Conservation (phyloP, 2,329 filamentous ascomycete species). For the Penicillium glabrum region DNA sequence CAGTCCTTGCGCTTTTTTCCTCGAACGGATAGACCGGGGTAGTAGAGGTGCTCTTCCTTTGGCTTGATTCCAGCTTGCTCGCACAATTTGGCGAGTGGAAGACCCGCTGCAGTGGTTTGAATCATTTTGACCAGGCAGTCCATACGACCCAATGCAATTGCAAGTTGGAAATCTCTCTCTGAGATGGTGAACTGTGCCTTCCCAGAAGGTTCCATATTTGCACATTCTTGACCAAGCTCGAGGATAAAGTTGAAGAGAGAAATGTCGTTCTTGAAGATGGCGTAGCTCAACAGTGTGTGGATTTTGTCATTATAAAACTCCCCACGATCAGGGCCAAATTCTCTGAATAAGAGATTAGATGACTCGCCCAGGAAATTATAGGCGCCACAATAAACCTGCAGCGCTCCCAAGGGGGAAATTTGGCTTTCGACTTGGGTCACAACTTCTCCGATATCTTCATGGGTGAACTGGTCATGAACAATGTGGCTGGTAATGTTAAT, state of each 20-base stretch:
- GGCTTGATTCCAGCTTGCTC: slow-evolving; percentile 64
- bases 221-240: slow-evolving; percentile 44
- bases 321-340: neutral
- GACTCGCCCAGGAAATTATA: slow-evolving; percentile 19
- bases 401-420: slow-evolving; percentile 54
- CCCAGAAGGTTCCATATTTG: slow-evolving; percentile 1
- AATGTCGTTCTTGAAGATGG: slow-evolving; percentile 55
- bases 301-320: neutral
- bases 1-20: slow-evolving; percentile 74
- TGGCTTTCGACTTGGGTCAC: slow-evolving; percentile 67
- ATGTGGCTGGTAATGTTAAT: slow-evolving; percentile 49
- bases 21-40: slow-evolving; percentile 74
- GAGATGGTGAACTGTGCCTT: slow-evolving; percentile 7
- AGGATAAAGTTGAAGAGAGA: slow-evolving; percentile 58
- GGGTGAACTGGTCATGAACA: slow-evolving; percentile 68
- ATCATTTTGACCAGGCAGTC: slow-evolving; percentile 58
- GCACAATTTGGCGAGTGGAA: slow-evolving; percentile 67
- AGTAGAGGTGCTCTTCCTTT: slow-evolving; percentile 66
- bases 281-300: slow-evolving; percentile 31
- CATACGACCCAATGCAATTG: slow-evolving; percentile 43
- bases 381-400: slow-evolving; percentile 44
- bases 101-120: slow-evolving; percentile 63
- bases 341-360: neutral
- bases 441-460: slow-evolving; percentile 72
- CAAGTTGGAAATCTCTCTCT: slow-evolving; percentile 35